These are phyloP conservation scores for Trypanosoma avium DNA, from an alignment of 208 protist species.

Conservation along the genomic window DNA sequence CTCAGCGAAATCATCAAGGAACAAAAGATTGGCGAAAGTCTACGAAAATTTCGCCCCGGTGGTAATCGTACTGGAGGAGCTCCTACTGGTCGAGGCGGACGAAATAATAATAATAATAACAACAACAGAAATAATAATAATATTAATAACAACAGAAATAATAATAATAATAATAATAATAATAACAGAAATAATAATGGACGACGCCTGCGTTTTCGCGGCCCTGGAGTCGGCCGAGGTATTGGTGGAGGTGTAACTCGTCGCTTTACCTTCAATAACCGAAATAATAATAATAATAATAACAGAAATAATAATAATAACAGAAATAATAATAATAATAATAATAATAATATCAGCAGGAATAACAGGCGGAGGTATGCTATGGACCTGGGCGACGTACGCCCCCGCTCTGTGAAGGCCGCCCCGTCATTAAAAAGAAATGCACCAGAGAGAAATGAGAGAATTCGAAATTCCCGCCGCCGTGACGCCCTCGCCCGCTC, in stretches of 20 bases:
- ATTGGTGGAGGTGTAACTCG: too few relatives aligned
- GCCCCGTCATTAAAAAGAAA: too few relatives aligned
- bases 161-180: too few relatives aligned
- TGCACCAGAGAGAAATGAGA: slow-evolving; percentile 68
- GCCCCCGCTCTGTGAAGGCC: slow-evolving; percentile 57
- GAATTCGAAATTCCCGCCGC: slow-evolving; percentile 39
- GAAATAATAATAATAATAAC: slow-evolving; percentile 14
- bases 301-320: not conserved
- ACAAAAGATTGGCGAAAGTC: slow-evolving; percentile 78
- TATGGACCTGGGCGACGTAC: slow-evolving; percentile 28
- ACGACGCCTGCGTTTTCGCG: not conserved
- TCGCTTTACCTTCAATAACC: not conserved
- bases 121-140: slow-evolving; percentile 14
- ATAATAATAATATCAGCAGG: not conserved
- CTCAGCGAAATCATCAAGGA: slow-evolving; percentile 89
- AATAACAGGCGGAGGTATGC: slow-evolving; percentile 17
- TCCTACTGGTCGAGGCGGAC: slow-evolving; percentile 7
- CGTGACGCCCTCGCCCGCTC: slow-evolving; percentile 58
- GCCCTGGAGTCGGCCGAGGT: too few relatives aligned
- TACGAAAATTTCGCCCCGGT: slow-evolving; percentile 43
- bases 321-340: not conserved
- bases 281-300: not conserved
- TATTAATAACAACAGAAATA: slow-evolving; percentile 19
- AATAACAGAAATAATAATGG: slow-evolving; percentile 16
- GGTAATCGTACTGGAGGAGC: too few relatives aligned